A percentile compares a stretch with the other conserved stretches of the same genome.
These are phyloP conservation scores for Hypholoma fasciculare DNA, from an alignment of 768 basidiomycete species.

Conservation along the genomic window DNA sequence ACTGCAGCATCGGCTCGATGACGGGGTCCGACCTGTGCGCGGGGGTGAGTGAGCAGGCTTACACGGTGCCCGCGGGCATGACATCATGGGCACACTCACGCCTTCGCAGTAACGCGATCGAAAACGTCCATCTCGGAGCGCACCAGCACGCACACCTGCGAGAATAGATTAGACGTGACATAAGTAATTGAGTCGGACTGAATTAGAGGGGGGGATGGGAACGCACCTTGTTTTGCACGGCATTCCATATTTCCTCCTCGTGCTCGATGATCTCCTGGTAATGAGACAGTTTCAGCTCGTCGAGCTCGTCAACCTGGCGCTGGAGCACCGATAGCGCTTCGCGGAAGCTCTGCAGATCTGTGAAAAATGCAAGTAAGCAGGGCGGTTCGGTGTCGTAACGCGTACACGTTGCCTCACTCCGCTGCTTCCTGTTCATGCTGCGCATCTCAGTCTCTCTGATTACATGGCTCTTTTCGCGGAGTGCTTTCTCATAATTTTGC, in stretches of 20 bases:
- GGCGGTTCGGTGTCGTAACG: background rate
- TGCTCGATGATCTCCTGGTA: conserved; percentile 90
- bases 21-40: conserved; percentile 75
- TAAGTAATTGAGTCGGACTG: background rate
- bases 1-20: conserved; percentile 88
- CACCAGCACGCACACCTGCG: conserved; percentile 75
- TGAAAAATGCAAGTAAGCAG: background rate
- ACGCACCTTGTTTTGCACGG: conserved; percentile 78
- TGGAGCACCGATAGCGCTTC: conserved; percentile 81
- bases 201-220: background rate
- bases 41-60: conserved; percentile 1
- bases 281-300: conserved; percentile 80
- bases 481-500: conserved; percentile 75
- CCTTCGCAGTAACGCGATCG: conserved; percentile 82
- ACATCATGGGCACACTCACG: conserved; percentile 53
- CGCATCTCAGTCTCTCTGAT: conserved; percentile 85
- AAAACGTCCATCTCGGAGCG: conserved; percentile 92
- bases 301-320: conserved; percentile 88
- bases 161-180: background rate
- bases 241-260: conserved; percentile 95
- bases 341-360: conserved; percentile 88
- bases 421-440: conserved; percentile 82
- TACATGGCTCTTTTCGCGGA: conserved; percentile 80
- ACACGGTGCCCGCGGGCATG: conserved; percentile 8
- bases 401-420: conserved; percentile 55